These are phyloP conservation scores for Lyophyllum atratum DNA, from an alignment of 768 basidiomycete genomes.

Conservation along the genomic window DNA sequence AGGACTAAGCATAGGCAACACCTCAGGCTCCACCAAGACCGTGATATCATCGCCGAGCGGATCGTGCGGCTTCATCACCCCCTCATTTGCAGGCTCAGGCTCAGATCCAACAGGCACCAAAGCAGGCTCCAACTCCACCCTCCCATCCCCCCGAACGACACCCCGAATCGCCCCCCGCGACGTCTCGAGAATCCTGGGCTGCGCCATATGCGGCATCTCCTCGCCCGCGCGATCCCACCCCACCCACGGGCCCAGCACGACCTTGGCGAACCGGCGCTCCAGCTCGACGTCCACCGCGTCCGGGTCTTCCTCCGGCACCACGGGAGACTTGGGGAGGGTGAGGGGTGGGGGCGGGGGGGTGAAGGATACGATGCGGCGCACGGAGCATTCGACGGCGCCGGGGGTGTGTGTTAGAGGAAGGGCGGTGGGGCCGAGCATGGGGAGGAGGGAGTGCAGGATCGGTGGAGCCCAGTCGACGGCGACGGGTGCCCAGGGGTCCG, in stretches of 20 bases:
- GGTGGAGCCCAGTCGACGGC: slow-evolving; percentile 20
- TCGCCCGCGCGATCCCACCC: slow-evolving; percentile 39
- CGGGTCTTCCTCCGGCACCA: slow-evolving; percentile 23
- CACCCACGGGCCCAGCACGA: slow-evolving; percentile 42
- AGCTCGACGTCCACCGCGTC: slow-evolving; percentile 41
- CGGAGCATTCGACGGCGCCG: slow-evolving; percentile 66
- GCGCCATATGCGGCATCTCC: slow-evolving; percentile 33
- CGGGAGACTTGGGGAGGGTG: slow-evolving; percentile 26
- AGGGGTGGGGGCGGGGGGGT: slow-evolving; percentile 33
- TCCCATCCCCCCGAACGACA: slow-evolving; percentile 5
- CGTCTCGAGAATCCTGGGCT: slow-evolving; percentile 37
- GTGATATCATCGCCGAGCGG: slow-evolving; percentile 60
- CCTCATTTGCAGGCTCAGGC: slow-evolving; percentile 5
- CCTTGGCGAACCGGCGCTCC: slow-evolving; percentile 34
- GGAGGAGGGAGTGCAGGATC: slow-evolving; percentile 31
- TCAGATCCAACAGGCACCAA: slow-evolving; percentile 38
- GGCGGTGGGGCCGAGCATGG: slow-evolving; percentile 54
- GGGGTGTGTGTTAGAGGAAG: slow-evolving; percentile 64
- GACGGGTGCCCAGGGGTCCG: slow-evolving; percentile 11
- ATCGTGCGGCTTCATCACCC: slow-evolving; percentile 41
- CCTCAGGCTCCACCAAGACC: slow-evolving; percentile 51
- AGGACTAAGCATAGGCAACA: slow-evolving; percentile 41
- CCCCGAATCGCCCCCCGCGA: slow-evolving; percentile 34
- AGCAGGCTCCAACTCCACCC: slow-evolving; percentile 5
- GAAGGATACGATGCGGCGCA: slow-evolving; percentile 56